Evolutionary conservation across 2,329 filamentous ascomycete species (phyloP).

Genomic region (Zymoseptoria tritici): DNA sequence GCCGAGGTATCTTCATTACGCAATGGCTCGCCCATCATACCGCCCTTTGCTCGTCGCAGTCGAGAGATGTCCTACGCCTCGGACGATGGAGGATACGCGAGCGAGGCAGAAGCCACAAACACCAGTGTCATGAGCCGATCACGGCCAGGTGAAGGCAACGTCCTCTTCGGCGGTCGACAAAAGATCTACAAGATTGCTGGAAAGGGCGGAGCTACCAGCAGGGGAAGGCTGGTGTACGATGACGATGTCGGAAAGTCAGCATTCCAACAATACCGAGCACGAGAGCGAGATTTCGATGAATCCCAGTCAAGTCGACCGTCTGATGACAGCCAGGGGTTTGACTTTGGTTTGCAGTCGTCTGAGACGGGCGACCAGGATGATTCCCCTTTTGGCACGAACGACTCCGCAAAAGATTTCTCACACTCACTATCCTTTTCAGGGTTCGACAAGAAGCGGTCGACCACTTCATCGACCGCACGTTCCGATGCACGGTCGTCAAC

Average conservation of each 20-base stretch:
- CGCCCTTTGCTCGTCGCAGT: conserved; percentile 49
- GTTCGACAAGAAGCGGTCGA: conserved; percentile 71
- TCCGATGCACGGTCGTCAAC: conserved; percentile 70
- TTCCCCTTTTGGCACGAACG: conserved; percentile 35
- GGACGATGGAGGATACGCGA: conserved; percentile 48
- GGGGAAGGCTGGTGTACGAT: conserved; percentile 72
- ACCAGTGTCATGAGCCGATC: conserved; percentile 77
- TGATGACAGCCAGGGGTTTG: conserved; percentile 27
- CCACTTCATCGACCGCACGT: conserved; percentile 69
- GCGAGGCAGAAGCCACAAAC: conserved; percentile 57
- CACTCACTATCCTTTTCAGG: conserved; percentile 52
- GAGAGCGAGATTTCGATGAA: conserved; percentile 47
- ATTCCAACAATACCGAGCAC: conserved; percentile 67
- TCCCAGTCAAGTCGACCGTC: conserved; percentile 16
- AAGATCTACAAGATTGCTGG: conserved; percentile 83
- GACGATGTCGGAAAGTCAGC: conserved; percentile 76
- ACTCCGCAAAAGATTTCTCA: conserved; percentile 33
- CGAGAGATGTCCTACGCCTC: conserved; percentile 60
- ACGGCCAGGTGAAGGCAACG: conserved; percentile 81
- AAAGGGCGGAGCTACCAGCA: conserved; percentile 38
- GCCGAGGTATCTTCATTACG: conserved; percentile 77
- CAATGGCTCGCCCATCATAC: conserved; percentile 48
- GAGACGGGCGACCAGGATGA: conserved; percentile 34
- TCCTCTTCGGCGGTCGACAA: conserved; percentile 87
- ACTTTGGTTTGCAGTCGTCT: conserved; percentile 28